These are phyloP conservation scores for Babesia sp. DNA, from an alignment of 169 alveolate genomes.

Conservation along the genomic window DNA sequence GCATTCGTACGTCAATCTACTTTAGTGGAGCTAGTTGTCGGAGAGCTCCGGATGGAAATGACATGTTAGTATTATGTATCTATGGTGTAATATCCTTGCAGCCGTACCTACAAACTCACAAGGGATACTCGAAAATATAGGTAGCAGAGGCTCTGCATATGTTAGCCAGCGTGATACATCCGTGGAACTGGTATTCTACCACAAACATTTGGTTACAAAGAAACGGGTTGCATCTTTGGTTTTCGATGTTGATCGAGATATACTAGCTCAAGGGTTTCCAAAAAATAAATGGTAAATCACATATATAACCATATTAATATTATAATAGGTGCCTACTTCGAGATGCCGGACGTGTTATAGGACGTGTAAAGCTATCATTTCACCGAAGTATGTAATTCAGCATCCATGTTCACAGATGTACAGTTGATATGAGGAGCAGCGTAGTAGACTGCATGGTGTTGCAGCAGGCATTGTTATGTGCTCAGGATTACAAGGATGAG, in stretches of 20 bases:
- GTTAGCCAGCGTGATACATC: conserved; percentile 36
- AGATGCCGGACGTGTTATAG: conserved; percentile 1
- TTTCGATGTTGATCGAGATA: conserved; percentile 47
- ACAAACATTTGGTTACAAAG: conserved; percentile 39
- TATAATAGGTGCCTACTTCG: conserved; percentile 34
- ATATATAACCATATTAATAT: background rate
- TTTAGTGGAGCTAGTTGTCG: conserved; percentile 38
- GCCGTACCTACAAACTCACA: conserved; percentile 41
- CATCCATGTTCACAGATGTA: background rate
- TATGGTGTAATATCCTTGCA: background rate
- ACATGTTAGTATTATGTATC: conserved; percentile 12
- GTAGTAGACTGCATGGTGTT: conserved; percentile 54
- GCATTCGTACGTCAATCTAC: conserved; percentile 28
- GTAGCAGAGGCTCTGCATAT: conserved; percentile 39
- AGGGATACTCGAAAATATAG: conserved; percentile 36
- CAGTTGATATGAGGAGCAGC: conserved; percentile 28
- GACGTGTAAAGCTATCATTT: conserved; percentile 45
- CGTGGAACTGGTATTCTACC: conserved; percentile 26
- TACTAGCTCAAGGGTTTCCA: conserved; percentile 33
- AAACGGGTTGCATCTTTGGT: conserved; percentile 2
- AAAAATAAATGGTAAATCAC: conserved; percentile 31
- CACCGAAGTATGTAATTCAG: conserved; percentile 1
- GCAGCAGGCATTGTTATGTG: conserved; percentile 62
- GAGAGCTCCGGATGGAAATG: conserved; percentile 4
- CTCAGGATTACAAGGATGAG: conserved; percentile 44